These are phyloP conservation scores for Apiospora arundinis DNA, from an alignment of 2,329 filamentous ascomycete genomes.

Conservation along the genomic window DNA sequence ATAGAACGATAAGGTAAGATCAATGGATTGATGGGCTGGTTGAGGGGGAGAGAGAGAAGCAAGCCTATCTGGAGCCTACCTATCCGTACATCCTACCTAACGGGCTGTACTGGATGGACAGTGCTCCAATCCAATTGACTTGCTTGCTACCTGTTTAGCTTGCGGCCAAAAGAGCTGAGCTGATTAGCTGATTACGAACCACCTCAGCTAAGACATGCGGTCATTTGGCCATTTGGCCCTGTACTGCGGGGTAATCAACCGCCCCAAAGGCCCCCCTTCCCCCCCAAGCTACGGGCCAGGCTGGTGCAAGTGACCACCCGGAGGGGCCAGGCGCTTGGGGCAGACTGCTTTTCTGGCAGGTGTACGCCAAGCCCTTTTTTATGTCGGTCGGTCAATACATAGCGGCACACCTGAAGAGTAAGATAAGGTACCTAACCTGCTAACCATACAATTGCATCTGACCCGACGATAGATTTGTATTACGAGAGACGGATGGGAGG, in stretches of 20 bases:
- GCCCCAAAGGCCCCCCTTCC: not conserved
- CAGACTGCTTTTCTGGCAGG: not conserved
- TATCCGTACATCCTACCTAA: too few species aligned
- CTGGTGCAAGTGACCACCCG: constrained; percentile 4
- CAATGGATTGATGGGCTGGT: not conserved
- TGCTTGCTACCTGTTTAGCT: not conserved
- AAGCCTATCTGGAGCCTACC: not conserved
- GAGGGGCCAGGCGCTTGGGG: not conserved
- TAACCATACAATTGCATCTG: too few species aligned
- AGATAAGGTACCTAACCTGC: too few species aligned
- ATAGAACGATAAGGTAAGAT: not conserved
- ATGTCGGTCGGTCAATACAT: not conserved
- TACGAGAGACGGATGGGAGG: not conserved
- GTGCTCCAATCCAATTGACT: not conserved
- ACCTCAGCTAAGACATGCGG: constrained; percentile 3
- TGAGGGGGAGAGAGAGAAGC: not conserved
- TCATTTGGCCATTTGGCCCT: constrained; percentile 16
- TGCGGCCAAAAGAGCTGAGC: constrained; percentile 1
- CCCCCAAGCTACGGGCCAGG: not conserved
- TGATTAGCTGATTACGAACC: not conserved
- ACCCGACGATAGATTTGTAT: not conserved
- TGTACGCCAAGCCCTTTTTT: not conserved
- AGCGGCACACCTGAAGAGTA: too few species aligned
- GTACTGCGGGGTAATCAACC: constrained; percentile 14
- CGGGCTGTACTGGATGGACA: too few species aligned